Evolutionary conservation across 2,329 filamentous ascomycete species (phyloP).

Genomic region (Ophiosphaerella korrae): DNA sequence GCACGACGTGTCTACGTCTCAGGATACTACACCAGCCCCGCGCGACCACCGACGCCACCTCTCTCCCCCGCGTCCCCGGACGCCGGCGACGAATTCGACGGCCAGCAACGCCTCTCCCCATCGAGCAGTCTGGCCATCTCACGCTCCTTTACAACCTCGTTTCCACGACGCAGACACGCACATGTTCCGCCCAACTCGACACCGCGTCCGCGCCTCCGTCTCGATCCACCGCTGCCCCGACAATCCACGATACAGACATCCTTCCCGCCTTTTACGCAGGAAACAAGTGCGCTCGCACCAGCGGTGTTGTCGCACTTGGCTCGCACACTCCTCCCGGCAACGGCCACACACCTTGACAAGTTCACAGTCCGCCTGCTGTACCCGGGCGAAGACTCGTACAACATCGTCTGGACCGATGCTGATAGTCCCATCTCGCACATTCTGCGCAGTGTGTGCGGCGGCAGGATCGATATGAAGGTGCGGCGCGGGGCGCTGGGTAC

Average conservation of each 20-base stretch:
- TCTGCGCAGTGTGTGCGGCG: constrained; percentile 45
- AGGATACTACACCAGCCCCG: constrained; percentile 41
- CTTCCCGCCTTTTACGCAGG: constrained; percentile 20
- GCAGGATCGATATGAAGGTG: constrained; percentile 40
- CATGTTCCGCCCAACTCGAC: constrained; percentile 1
- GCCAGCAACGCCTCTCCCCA: constrained; percentile 18
- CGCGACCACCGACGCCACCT: constrained; percentile 3
- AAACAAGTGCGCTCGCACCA: constrained; percentile 24
- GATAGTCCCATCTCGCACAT: constrained; percentile 44
- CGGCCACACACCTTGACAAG: constrained; percentile 25
- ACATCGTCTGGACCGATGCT: constrained; percentile 48
- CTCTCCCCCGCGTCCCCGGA: constrained; percentile 4
- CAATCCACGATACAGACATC: not conserved
- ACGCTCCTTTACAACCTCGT: constrained; percentile 7
- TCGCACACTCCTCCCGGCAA: constrained; percentile 35
- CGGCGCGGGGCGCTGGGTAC: constrained; percentile 20
- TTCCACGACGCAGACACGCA: constrained; percentile 3
- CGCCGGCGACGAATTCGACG: constrained; percentile 12
- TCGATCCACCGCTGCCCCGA: constrained; percentile 10
- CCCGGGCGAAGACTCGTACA: constrained; percentile 45
- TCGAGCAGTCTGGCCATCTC: constrained; percentile 17
- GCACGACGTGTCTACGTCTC: constrained; percentile 49
- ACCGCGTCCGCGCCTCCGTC: constrained; percentile 22
- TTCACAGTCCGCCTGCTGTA: constrained; percentile 50
- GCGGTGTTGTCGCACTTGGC: constrained; percentile 41